These are phyloP conservation scores for Sporothrix sp. DNA, from an alignment of 2,329 filamentous ascomycete species.

Conservation along the genomic window DNA sequence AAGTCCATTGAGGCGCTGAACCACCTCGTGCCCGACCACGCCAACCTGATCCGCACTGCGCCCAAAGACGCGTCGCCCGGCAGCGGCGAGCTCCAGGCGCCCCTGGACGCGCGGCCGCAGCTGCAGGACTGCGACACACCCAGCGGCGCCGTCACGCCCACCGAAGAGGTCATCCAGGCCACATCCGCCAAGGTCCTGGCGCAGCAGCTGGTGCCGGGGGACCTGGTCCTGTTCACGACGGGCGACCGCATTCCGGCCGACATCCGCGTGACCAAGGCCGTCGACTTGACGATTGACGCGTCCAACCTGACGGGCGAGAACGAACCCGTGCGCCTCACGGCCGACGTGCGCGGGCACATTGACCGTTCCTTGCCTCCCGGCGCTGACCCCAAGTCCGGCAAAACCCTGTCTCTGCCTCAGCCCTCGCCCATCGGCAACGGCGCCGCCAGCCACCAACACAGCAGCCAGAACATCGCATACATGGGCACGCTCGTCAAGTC, in stretches of 20 bases:
- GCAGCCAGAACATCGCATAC: constrained; percentile 86
- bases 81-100: constrained; percentile 13
- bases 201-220: constrained; percentile 77
- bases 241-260: constrained; percentile 95
- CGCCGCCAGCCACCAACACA: constrained; percentile 42
- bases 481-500: constrained; percentile 96
- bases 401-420: constrained; percentile 24
- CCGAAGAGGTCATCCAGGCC: constrained; percentile 56
- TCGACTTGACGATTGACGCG: constrained; percentile 87
- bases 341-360: constrained; percentile 43
- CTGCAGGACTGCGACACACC: constrained; percentile 18
- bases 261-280: constrained; percentile 82
- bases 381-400: constrained; percentile 10
- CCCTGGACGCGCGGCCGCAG: background rate
- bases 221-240: constrained; percentile 87
- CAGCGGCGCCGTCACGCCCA: constrained; percentile 44
- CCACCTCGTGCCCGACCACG: constrained; percentile 87
- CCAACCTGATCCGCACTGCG: constrained; percentile 72
- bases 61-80: constrained; percentile 25
- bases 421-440: constrained; percentile 21
- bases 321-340: constrained; percentile 73
- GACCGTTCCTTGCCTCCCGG: constrained; percentile 5
- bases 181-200: constrained; percentile 80
- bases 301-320: constrained; percentile 97
- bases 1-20: constrained; percentile 94